These are phyloP conservation scores for Penicillium cosmopolitanum DNA, from an alignment of 495 filamentous ascomycete species.

Conservation along the genomic window DNA sequence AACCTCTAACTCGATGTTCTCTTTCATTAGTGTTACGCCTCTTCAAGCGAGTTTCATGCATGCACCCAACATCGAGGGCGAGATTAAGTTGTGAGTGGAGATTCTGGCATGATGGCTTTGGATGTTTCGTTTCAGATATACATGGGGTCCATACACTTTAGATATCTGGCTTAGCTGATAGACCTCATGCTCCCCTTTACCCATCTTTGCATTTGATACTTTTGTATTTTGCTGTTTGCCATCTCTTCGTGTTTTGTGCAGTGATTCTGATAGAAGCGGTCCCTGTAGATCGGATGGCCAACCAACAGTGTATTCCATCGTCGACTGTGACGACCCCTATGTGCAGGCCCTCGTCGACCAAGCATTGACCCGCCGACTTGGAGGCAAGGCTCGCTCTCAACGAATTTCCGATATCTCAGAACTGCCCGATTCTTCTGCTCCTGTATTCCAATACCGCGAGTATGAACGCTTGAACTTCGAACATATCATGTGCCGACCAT, in stretches of 20 bases:
- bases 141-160: constrained; percentile 31
- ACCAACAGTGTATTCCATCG: constrained; percentile 65
- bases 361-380: constrained; percentile 68
- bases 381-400: constrained; percentile 38
- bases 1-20: not conserved
- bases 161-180: constrained; percentile 38
- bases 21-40: constrained; percentile 72
- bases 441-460: constrained; percentile 76
- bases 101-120: constrained; percentile 32
- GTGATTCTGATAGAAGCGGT: constrained; percentile 45
- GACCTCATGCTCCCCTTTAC: constrained; percentile 26
- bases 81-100: constrained; percentile 88
- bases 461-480: constrained; percentile 90
- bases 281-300: constrained; percentile 46
- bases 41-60: constrained; percentile 93
- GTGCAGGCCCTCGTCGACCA: constrained; percentile 79
- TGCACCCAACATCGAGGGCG: constrained; percentile 64
- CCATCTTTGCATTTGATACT: constrained; percentile 18
- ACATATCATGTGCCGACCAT: constrained; percentile 62
- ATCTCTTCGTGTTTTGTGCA: constrained; percentile 13
- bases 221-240: constrained; percentile 14
- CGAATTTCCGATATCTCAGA: constrained; percentile 50
- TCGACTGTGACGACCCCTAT: constrained; percentile 85
- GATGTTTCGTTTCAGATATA: constrained; percentile 30
- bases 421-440: constrained; percentile 45